Conservation (phyloP, 768 basidiomycete genomes). For the Fistulinella prunicolor region DNA sequence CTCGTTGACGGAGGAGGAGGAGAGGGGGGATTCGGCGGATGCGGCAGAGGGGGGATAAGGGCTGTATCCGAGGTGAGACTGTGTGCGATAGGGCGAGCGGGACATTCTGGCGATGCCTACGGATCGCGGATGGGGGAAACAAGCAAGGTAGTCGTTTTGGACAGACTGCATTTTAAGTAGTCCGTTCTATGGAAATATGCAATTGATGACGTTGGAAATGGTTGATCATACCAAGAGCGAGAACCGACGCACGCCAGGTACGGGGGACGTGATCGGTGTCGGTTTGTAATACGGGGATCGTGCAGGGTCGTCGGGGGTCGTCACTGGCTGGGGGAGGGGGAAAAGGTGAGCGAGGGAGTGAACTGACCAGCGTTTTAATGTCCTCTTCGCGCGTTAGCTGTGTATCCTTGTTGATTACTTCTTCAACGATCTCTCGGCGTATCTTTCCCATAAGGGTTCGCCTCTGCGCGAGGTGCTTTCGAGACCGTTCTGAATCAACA, state of each 20-base stretch:
- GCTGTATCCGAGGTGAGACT: constrained; percentile 28
- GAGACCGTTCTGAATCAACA: constrained; percentile 10
- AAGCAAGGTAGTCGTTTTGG: constrained; percentile 19
- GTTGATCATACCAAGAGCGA: constrained; percentile 33
- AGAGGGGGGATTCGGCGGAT: constrained; percentile 38
- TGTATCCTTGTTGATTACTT: constrained; percentile 31
- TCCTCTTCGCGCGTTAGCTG: constrained; percentile 18
- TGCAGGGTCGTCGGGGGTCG: constrained; percentile 29
- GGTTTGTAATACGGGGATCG: too few relatives aligned
- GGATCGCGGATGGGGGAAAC: constrained; percentile 17
- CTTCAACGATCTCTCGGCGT: constrained; percentile 28
- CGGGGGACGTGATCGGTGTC: constrained; percentile 28
- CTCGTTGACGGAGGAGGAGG: constrained; percentile 38
- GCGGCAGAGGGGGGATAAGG: constrained; percentile 38
- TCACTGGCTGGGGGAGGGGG: constrained; percentile 15
- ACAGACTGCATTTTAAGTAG: constrained; percentile 33
- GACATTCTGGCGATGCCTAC: too few relatives aligned
- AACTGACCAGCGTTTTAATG: constrained; percentile 27
- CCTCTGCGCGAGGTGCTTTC: constrained; percentile 26
- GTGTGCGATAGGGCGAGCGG: constrained; percentile 20
- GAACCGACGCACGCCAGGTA: constrained; percentile 32
- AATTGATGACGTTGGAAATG: constrained; percentile 36
- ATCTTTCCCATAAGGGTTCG: constrained; percentile 28
- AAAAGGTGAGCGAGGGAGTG: constrained; percentile 1
- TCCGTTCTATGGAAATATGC: constrained; percentile 34